Percentiles rank a stretch among this genome's conserved stretches.
Evolutionary conservation across 192 early-diverging fungal genomes (phyloP).

Genomic region (Coemansia sp.): DNA sequence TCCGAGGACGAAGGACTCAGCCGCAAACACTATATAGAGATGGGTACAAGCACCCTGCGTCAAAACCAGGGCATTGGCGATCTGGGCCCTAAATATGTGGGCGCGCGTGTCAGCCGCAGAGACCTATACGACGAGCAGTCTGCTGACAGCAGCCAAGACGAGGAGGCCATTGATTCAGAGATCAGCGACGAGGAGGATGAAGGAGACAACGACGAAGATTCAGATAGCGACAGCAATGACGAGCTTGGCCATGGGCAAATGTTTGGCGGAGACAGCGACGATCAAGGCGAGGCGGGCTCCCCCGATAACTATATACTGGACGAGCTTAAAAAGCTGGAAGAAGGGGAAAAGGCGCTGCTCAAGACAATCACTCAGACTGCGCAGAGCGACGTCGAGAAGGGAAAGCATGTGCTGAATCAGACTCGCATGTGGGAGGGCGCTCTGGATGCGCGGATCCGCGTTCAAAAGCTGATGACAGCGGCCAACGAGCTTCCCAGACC

Average conservation of each 20-base stretch:
- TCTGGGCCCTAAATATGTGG: constrained; percentile 71
- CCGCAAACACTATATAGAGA: constrained; percentile 66
- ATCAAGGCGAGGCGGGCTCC: constrained; percentile 24
- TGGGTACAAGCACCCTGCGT: constrained; percentile 70
- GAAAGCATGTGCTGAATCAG: constrained; percentile 85
- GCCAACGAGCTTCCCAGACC: constrained; percentile 78
- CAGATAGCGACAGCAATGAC: constrained; percentile 18
- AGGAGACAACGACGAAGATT: constrained; percentile 35
- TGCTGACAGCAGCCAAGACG: neutral
- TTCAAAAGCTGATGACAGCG: constrained; percentile 71
- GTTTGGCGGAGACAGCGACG: constrained; percentile 21
- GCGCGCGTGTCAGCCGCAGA: constrained; percentile 65
- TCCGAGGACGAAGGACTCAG: constrained; percentile 50
- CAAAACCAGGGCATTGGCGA: constrained; percentile 58
- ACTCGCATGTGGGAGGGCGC: constrained; percentile 78
- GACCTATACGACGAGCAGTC: constrained; percentile 53
- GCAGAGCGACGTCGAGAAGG: constrained; percentile 82
- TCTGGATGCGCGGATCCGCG: constrained; percentile 82
- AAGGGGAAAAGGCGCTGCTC: constrained; percentile 82
- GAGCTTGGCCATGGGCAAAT: constrained; percentile 12
- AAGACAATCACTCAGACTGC: constrained; percentile 71
- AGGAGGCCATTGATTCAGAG: neutral
- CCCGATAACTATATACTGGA: constrained; percentile 44
- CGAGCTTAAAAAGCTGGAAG: constrained; percentile 71
- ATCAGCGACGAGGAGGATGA: constrained; percentile 16